Conservation (phyloP, 1,284 basidiomycete genomes). For the Boletus holoroseus region DNA sequence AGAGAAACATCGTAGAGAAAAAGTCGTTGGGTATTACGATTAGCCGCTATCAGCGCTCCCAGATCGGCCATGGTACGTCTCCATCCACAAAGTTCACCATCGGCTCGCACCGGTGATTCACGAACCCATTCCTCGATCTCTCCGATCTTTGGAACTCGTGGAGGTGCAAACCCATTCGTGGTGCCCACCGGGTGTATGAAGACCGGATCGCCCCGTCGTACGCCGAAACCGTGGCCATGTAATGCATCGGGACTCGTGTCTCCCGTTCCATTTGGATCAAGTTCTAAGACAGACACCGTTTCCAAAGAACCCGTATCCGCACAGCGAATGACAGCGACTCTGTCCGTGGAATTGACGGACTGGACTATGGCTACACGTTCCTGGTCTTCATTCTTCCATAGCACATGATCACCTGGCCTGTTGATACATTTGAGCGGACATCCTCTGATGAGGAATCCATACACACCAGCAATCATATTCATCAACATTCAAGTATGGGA, state of each 20-base stretch:
- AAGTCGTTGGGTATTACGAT: slow-evolving; percentile 37
- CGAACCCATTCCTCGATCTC: slow-evolving; percentile 76
- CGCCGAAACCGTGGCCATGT: slow-evolving; percentile 48
- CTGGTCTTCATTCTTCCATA: slow-evolving; percentile 77
- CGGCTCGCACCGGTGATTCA: slow-evolving; percentile 47
- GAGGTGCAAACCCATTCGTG: slow-evolving; percentile 62
- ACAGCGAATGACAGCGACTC: slow-evolving; percentile 63
- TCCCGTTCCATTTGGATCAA: slow-evolving; percentile 73
- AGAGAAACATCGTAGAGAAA: slow-evolving; percentile 44
- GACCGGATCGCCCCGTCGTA: slow-evolving; percentile 79
- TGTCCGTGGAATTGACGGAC: slow-evolving; percentile 64
- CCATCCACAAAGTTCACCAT: slow-evolving; percentile 59
- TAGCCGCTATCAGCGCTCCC: slow-evolving; percentile 53
- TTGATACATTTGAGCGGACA: slow-evolving; percentile 10
- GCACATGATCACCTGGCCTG: slow-evolving; percentile 87
- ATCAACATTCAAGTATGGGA: slow-evolving; percentile 80
- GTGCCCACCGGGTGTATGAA: slow-evolving; percentile 64
- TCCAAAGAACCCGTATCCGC: slow-evolving; percentile 51
- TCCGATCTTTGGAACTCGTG: slow-evolving; percentile 70
- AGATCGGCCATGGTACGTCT: slow-evolving; percentile 61
- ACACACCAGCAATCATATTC: slow-evolving; percentile 81
- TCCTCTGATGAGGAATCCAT: neutral
- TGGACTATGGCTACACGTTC: slow-evolving; percentile 74
- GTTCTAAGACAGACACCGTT: slow-evolving; percentile 78
- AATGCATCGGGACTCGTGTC: slow-evolving; percentile 43